Evolutionary conservation across 768 basidiomycete genomes (phyloP).

Genomic region (Guyanaporus albipodus): DNA sequence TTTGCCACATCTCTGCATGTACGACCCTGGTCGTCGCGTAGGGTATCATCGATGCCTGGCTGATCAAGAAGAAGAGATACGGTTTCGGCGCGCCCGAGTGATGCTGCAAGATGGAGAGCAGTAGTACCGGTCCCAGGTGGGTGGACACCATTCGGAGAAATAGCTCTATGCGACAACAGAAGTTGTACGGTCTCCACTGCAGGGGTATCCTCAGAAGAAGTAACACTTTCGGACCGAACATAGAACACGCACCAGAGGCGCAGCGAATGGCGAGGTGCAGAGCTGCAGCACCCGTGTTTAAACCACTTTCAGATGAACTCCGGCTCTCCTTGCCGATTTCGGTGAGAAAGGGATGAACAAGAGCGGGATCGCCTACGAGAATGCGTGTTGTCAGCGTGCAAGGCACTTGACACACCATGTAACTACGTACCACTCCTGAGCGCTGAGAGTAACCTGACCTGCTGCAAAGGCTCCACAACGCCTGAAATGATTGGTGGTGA

Average conservation of each 20-base stretch:
- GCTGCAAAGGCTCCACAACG: constrained; percentile 47
- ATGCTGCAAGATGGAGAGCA: constrained; percentile 69
- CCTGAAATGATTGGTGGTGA: constrained; percentile 17
- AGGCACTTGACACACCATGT: not conserved
- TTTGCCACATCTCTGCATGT: constrained; percentile 72
- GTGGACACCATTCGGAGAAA: constrained; percentile 75
- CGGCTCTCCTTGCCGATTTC: constrained; percentile 69
- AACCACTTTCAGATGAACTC: constrained; percentile 41
- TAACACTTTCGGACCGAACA: not conserved
- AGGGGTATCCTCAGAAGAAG: constrained; percentile 1
- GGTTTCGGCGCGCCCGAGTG: constrained; percentile 67
- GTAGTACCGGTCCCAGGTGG: constrained; percentile 70
- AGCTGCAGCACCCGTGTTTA: constrained; percentile 70
- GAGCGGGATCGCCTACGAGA: constrained; percentile 64
- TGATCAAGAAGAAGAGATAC: constrained; percentile 77
- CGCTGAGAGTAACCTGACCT: constrained; percentile 62
- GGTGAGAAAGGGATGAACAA: constrained; percentile 77
- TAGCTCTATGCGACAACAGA: constrained; percentile 66
- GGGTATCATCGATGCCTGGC: constrained; percentile 73
- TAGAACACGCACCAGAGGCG: constrained; percentile 54
- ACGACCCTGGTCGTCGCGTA: constrained; percentile 61
- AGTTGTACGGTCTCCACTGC: constrained; percentile 64
- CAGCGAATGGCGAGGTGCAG: constrained; percentile 83
- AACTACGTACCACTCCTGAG: constrained; percentile 52
- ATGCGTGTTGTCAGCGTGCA: not conserved